A percentile compares a stretch with the other conserved stretches of the same genome.
These are phyloP conservation scores for Boletus rubroflammeus DNA, from an alignment of 768 basidiomycete genomes.

Conservation along the genomic window DNA sequence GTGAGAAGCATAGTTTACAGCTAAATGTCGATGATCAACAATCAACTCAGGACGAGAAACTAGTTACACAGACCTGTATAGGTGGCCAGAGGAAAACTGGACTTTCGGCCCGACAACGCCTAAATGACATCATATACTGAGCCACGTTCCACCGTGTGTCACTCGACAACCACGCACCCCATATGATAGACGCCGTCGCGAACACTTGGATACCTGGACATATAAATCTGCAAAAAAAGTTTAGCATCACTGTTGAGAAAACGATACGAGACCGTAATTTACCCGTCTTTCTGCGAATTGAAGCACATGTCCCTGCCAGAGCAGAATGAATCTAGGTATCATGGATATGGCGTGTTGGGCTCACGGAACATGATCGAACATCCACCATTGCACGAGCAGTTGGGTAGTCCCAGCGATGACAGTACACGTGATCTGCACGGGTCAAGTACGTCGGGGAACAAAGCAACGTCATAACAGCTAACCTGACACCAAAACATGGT, in stretches of 20 bases:
- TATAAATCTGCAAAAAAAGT: slow-evolving; percentile 35
- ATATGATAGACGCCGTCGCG: slow-evolving; percentile 56
- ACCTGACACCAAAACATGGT: slow-evolving; percentile 72
- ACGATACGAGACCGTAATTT: not conserved
- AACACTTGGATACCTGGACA: slow-evolving; percentile 54
- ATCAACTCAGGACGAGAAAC: not conserved
- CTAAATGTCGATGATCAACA: slow-evolving; percentile 15
- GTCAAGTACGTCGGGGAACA: not conserved
- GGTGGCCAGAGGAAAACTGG: slow-evolving; percentile 51
- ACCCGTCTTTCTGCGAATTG: slow-evolving; percentile 39
- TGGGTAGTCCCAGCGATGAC: slow-evolving; percentile 69
- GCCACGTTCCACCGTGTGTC: not conserved
- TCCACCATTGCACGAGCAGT: slow-evolving; percentile 73
- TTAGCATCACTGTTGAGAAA: not conserved
- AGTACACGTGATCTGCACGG: slow-evolving; percentile 54
- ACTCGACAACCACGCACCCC: slow-evolving; percentile 21
- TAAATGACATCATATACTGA: slow-evolving; percentile 29
- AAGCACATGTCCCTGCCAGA: slow-evolving; percentile 45
- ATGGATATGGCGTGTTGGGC: slow-evolving; percentile 9
- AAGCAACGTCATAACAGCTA: not conserved
- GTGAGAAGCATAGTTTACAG: slow-evolving; percentile 16
- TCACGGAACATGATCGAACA: slow-evolving; percentile 58
- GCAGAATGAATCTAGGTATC: not conserved
- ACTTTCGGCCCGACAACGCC: slow-evolving; percentile 65
- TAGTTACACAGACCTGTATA: slow-evolving; percentile 51